A percentile compares a stretch with the other conserved stretches of the same genome.
Conservation (phyloP, 73 alveolate genomes). For the Paramecium pentaurelia region DNA sequence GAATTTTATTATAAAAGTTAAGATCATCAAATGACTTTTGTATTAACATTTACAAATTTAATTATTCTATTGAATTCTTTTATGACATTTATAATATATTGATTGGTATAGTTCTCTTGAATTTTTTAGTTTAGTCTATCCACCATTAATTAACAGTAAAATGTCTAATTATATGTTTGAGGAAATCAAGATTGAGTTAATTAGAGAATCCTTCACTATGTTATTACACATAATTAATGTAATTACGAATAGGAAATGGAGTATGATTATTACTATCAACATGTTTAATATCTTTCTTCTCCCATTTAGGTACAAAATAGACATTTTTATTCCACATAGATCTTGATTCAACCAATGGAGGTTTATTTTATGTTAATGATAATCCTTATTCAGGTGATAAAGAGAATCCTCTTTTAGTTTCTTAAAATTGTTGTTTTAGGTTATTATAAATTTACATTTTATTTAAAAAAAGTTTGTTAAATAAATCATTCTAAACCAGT, state of each 20-base stretch:
- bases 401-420: neutral
- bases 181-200: neutral
- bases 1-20: neutral
- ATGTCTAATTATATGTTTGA: neutral
- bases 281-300: neutral
- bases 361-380: neutral
- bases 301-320: neutral
- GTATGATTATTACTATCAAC: neutral
- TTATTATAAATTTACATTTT: neutral
- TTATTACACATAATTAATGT: neutral
- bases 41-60: neutral
- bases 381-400: neutral
- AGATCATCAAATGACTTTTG: neutral
- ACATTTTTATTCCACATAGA: neutral
- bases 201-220: conserved; percentile 2
- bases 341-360: conserved; percentile 27
- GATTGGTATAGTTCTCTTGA: neutral
- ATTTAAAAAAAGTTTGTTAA: neutral
- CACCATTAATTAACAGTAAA: neutral
- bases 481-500: neutral
- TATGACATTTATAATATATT: neutral
- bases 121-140: neutral
- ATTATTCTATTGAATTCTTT: neutral
- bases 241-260: neutral
- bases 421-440: neutral